A percentile compares a stretch with the other conserved stretches of the same genome.
Evolutionary conservation across 768 basidiomycete genomes (phyloP).

Genomic region (Leccinellum rugosiceps): DNA sequence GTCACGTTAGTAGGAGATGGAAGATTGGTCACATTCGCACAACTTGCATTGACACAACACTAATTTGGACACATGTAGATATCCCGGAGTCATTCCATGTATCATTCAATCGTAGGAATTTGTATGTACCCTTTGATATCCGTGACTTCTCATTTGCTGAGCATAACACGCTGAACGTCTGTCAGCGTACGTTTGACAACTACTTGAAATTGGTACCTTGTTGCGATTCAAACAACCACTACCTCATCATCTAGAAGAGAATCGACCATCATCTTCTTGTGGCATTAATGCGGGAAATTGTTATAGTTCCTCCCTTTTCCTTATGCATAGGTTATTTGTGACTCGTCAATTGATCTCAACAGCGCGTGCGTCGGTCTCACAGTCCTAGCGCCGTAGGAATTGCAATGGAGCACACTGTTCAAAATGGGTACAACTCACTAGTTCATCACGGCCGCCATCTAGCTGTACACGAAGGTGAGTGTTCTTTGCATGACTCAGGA

Average conservation of each 20-base stretch:
- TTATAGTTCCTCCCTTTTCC: neutral
- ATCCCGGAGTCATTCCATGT: neutral
- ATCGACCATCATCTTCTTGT: neutral
- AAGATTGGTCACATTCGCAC: neutral
- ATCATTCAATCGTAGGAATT: neutral
- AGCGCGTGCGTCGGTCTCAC: neutral
- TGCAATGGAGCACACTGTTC: neutral
- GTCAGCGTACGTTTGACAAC: no score
- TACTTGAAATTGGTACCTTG: neutral
- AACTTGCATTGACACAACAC: neutral
- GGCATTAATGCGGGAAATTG: neutral
- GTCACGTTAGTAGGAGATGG: neutral
- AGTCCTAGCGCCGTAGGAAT: neutral
- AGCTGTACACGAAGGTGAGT: neutral
- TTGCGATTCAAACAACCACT: neutral
- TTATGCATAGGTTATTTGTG: neutral
- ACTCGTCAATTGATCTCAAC: neutral
- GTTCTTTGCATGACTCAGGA: neutral
- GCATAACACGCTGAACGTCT: neutral
- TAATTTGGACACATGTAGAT: neutral
- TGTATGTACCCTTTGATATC: neutral
- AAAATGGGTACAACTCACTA: neutral
- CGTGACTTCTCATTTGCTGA: neutral
- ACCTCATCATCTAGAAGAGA: no score
- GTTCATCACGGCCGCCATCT: neutral